Conservation (phyloP, 768 basidiomycete genomes). For the Kwoniella europaea region DNA sequence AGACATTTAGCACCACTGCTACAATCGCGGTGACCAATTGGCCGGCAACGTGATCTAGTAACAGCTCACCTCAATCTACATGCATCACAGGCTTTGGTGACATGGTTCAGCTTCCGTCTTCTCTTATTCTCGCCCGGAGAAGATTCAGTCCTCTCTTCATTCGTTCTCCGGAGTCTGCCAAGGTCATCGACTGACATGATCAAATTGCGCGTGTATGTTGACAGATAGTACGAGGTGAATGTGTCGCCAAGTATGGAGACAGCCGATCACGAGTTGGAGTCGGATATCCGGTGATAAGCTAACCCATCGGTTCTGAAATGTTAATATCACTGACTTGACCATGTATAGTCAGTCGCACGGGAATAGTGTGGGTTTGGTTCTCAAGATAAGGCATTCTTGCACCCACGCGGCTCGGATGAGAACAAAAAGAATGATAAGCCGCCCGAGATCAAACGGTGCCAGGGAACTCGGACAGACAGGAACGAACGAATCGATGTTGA, state of each 20-base stretch:
- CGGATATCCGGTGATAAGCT: neutral
- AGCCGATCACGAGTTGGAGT: neutral
- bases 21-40: neutral
- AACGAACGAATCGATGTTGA: neutral
- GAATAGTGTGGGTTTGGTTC: too few species aligned
- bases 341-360: too few species aligned
- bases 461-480: neutral
- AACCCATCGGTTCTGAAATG: too few species aligned
- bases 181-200: neutral
- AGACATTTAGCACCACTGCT: neutral
- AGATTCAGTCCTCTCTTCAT: neutral
- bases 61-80: conserved; percentile 8
- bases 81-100: conserved; percentile 13
- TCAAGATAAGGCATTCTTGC: too few species aligned
- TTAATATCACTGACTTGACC: too few species aligned
- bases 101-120: conserved; percentile 6
- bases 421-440: too few species aligned
- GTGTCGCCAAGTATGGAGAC: neutral
- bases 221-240: neutral
- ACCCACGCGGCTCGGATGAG: too few species aligned
- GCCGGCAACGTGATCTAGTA: neutral
- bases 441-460: too few species aligned
- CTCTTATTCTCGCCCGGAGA: neutral
- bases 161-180: neutral
- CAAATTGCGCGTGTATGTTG: neutral